These are phyloP conservation scores for Vanderwaltozyma tropicalis DNA, from an alignment of 805 yeast genomes.

Conservation along the genomic window DNA sequence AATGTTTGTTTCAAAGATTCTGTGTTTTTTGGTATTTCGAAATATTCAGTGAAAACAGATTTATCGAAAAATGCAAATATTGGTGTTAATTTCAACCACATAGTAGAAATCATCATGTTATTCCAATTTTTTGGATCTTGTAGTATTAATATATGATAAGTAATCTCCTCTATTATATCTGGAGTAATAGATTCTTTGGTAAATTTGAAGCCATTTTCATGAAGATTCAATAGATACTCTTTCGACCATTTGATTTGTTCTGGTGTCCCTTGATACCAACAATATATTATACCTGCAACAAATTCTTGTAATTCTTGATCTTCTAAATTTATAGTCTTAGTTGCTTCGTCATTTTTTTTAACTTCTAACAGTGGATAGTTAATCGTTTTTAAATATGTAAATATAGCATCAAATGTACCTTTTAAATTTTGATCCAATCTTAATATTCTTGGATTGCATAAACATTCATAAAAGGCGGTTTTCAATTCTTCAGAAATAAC, in stretches of 20 bases:
- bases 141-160: constrained; percentile 38
- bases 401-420: constrained; percentile 29
- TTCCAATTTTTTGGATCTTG: constrained; percentile 44
- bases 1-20: constrained; percentile 23
- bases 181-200: constrained; percentile 20
- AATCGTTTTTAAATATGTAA: constrained; percentile 23
- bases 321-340: neutral
- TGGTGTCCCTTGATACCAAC: constrained; percentile 43
- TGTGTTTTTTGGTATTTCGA: constrained; percentile 23
- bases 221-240: constrained; percentile 20
- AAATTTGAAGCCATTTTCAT: constrained; percentile 5
- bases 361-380: constrained; percentile 25
- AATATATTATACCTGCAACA: constrained; percentile 44
- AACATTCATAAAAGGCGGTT: constrained; percentile 35
- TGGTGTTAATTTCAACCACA: constrained; percentile 26
- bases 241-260: constrained; percentile 42
- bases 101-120: constrained; percentile 22
- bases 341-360: no score
- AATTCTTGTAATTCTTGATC: constrained; percentile 6
- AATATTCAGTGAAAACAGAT: constrained; percentile 18
- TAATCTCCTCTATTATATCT: constrained; percentile 46
- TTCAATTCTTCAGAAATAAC: constrained; percentile 17
- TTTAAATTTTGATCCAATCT: constrained; percentile 31
- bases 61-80: constrained; percentile 20
- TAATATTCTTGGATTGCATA: constrained; percentile 42